Evolutionary conservation across 2,329 filamentous ascomycete species (phyloP).

Genomic region (Pseudopyrenochaeta lycopersici): DNA sequence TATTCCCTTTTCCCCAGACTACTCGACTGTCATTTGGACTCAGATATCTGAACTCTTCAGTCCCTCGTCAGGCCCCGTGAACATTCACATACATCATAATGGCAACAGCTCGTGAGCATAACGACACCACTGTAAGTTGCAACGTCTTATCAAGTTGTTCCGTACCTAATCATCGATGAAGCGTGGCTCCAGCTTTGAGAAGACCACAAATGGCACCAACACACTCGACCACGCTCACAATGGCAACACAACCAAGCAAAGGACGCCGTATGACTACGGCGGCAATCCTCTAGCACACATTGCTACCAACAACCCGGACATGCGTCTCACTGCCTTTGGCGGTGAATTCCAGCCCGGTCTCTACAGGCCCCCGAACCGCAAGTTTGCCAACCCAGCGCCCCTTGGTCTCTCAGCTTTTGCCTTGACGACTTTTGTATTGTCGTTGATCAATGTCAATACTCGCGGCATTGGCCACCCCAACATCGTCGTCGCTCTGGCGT

Average conservation of each 20-base stretch:
- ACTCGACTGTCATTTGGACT: slow-evolving; percentile 1
- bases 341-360: slow-evolving; percentile 63
- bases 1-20: slow-evolving; percentile 35
- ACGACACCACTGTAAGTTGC: slow-evolving; percentile 37
- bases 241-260: slow-evolving; percentile 43
- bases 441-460: slow-evolving; percentile 59
- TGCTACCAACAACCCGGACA: slow-evolving; percentile 58
- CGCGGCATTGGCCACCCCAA: slow-evolving; percentile 53
- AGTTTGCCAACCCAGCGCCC: slow-evolving; percentile 68
- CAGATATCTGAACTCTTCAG: background rate
- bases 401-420: slow-evolving; percentile 71
- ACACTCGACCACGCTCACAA: slow-evolving; percentile 53
- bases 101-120: slow-evolving; percentile 54
- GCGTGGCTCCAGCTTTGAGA: slow-evolving; percentile 33
- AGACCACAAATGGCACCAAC: slow-evolving; percentile 43
- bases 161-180: slow-evolving; percentile 19
- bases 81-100: slow-evolving; percentile 39
- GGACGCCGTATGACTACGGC: slow-evolving; percentile 60
- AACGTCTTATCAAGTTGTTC: background rate
- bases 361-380: slow-evolving; percentile 54
- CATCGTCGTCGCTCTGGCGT: slow-evolving; percentile 59
- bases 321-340: slow-evolving; percentile 59
- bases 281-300: slow-evolving; percentile 62
- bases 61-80: background rate
- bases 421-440: slow-evolving; percentile 70